A percentile compares a stretch with the other conserved stretches of the same genome.
These are phyloP conservation scores for Sugiyamaella smithiae DNA, from an alignment of 805 yeast genomes.

Conservation along the genomic window DNA sequence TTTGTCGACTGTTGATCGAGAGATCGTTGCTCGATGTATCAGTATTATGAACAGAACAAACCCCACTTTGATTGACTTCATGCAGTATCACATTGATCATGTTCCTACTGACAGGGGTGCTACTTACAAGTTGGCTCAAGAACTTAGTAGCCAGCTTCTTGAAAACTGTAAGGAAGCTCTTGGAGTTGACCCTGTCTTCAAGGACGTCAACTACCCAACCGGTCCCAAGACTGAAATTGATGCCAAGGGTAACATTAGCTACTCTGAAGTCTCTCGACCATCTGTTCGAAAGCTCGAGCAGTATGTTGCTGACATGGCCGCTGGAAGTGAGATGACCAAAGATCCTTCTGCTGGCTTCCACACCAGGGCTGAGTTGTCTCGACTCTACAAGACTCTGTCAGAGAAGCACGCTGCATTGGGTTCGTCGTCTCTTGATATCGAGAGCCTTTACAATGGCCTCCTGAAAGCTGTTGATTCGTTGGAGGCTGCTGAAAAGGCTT, in stretches of 20 bases:
- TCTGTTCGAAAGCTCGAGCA: constrained; percentile 92
- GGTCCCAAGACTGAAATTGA: constrained; percentile 92
- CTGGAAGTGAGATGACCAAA: constrained; percentile 80
- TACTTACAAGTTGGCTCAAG: constrained; percentile 86
- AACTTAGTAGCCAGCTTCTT: constrained; percentile 87
- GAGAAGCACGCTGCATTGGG: constrained; percentile 63
- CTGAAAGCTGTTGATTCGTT: constrained; percentile 38
- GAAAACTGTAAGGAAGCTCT: constrained; percentile 91
- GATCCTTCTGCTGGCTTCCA: constrained; percentile 54
- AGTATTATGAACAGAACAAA: constrained; percentile 97
- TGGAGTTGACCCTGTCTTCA: constrained; percentile 83
- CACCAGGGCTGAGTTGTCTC: constrained; percentile 78
- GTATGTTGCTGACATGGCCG: constrained; percentile 94
- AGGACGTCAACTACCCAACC: constrained; percentile 90
- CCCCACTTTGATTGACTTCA: constrained; percentile 88
- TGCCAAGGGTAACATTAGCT: constrained; percentile 80
- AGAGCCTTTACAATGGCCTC: constrained; percentile 41
- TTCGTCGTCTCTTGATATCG: constrained; percentile 39
- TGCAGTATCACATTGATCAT: constrained; percentile 91
- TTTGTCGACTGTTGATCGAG: constrained; percentile 86
- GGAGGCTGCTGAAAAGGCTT: constrained; percentile 50
- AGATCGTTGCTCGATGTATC: constrained; percentile 93
- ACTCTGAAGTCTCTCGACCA: constrained; percentile 82
- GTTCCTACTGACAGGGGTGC: constrained; percentile 85
- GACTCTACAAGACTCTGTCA: constrained; percentile 76